Base-by-base conservation (phyloP, 2,329 filamentous ascomycete genomes). In the Emericellopsis cladophorae region DNA sequence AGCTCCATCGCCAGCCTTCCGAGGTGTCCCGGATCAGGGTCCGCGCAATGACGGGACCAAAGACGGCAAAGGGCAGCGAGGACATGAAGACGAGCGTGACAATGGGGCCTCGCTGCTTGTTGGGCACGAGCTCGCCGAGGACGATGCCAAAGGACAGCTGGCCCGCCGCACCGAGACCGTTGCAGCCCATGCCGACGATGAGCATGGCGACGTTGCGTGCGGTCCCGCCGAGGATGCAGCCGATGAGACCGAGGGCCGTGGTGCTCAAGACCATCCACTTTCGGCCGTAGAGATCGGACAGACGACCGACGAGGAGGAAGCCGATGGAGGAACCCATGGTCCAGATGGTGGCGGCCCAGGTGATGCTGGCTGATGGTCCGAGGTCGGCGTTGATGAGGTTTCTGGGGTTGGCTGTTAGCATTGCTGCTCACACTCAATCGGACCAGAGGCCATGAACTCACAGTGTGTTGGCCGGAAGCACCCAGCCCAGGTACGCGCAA, bases 1-100 rank as follows among this genome's bases (percentile, higher is more conserved):
- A 74, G 42, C 54, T 61, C 65, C 67, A 70, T 33, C 70, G 57
- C 68, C 69, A 74, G 15, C 56, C 52, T 4, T 58, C 49, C 4
- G 46, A 50, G 1, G 67, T 70, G 38, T 66, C 56, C 21, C 57
- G 42, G 42, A 67, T 62, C 31, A 71, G 58, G 4, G 55, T 51
- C n/a, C 62, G 56, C 3, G 67, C 67, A 41, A 72, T 66, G 35
- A 69, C 52, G 15, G 66, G 65, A 0, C 67, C 69, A 42, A 66
- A 64, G 23, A 61, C 56, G 42, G 63, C 61, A 44, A 61, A 64
- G 11, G 61, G 60, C 21, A 64, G 45, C 22, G 58, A 60, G 2
- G 57, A 58, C 14, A 65, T 49, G 44, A 67, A 64, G 26, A 64
- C 57, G 36, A 60, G 43, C 1, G 56, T 56, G 18, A 60, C 54